Evolutionary conservation across 2,329 filamentous ascomycete species (phyloP).

Genomic region (Diplocarpon mali): DNA sequence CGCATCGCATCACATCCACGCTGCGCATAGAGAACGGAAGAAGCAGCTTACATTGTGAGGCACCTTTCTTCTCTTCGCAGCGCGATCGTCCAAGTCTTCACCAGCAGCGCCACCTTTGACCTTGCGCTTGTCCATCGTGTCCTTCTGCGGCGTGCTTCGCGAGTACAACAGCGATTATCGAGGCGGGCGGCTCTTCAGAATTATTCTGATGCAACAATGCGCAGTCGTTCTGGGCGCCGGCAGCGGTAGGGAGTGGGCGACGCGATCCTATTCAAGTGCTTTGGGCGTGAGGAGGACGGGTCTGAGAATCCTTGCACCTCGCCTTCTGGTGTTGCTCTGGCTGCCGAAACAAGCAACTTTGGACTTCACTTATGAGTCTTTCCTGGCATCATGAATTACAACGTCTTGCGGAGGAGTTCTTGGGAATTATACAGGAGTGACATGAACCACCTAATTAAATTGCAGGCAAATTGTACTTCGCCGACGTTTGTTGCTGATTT

Average conservation of each 20-base stretch:
- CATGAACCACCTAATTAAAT: too few relatives aligned
- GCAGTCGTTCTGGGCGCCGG: conserved; percentile 8
- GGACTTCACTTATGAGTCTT: neutral
- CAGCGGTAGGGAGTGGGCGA: conserved; percentile 8
- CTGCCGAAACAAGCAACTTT: conserved; percentile 1
- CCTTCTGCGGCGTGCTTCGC: conserved; percentile 7
- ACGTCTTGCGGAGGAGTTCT: neutral
- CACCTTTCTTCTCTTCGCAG: conserved; percentile 46
- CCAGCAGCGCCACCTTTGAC: conserved; percentile 33
- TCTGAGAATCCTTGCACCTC: conserved; percentile 10
- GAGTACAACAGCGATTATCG: conserved; percentile 1
- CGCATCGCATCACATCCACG: conserved; percentile 2
- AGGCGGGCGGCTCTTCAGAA: neutral
- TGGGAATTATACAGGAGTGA: too few relatives aligned
- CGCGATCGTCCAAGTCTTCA: conserved; percentile 40
- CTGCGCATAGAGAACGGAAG: conserved; percentile 3
- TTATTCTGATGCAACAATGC: conserved; percentile 10
- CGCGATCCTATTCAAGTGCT: too few relatives aligned
- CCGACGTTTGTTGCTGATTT: too few relatives aligned
- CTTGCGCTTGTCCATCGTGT: conserved; percentile 42
- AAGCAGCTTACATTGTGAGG: conserved; percentile 37
- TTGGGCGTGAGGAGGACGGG: conserved; percentile 10
- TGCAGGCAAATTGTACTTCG: too few relatives aligned
- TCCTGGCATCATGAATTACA: neutral
- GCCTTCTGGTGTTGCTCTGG: conserved; percentile 1